Evolutionary conservation across 1,284 basidiomycete species (phyloP), one percentile per base, ranked within the genome.

Genomic region (Austroboletus rostrupii): DNA sequence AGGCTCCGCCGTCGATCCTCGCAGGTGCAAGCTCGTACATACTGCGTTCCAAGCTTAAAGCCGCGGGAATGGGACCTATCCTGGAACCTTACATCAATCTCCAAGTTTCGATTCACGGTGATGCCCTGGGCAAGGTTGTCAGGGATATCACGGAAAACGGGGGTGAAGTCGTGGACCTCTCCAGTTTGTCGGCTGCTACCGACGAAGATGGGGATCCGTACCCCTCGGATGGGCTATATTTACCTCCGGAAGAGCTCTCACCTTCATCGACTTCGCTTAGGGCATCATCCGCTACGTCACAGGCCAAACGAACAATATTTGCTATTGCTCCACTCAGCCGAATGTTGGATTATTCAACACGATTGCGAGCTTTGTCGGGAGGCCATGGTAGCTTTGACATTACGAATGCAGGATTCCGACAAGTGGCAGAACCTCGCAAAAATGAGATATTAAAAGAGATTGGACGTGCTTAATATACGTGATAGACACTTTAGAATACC

Each of bases 341-440:
- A 58, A 83, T 92, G 78, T 73, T 94, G 23, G 84, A 91, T 62
- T 94, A 90, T 61, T 86, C 87, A 19, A 84, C 75, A 45, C 77
- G 90, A 23, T 66, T 94, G 45, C 81, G 92, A 16, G 85, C 92
- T 0, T 67, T 94, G 20, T 88, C 89, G 0, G 91, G 87, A 39
- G 91, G 91, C 2, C 82, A 89, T 61, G 92, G 90, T 6, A 69
- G 76, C 19, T 92, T 92, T 59, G 88, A 90, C 61, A 90, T 90
- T 85, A 69, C 72, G 33, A 79, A 79, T 49, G 83, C 83, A 17
- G 91, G 90, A 6, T 94, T 92, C 68, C 79, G 74, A 59, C 66
- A 72, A 52, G 88, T 90, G 2, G 75, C 76, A 33, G 71, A 80
- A 53, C 54, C 72, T 28, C 75, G 89, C 48, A 80, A 76, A 62